phyloP scores from a whole-genome alignment of 108 stramenopile species.

The Schizochytrium sp. region DNA sequence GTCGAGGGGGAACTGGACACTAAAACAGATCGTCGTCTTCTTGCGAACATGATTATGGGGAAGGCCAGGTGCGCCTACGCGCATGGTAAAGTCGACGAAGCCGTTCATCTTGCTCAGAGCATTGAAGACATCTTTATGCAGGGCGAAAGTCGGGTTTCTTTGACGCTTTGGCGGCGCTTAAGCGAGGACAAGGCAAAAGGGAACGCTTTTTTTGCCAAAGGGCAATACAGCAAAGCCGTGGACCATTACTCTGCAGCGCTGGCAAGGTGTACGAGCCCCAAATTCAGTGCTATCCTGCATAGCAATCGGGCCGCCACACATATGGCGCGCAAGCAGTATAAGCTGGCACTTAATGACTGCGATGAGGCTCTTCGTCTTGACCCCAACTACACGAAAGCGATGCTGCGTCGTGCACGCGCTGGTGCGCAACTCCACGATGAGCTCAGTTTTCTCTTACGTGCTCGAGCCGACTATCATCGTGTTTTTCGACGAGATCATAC shows the following conservation, averaged over 20 bases:
- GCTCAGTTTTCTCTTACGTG: not conserved
- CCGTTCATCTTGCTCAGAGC: not conserved
- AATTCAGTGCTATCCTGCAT: not conserved
- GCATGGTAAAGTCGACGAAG: not conserved
- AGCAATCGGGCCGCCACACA: conserved; percentile 24
- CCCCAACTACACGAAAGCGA: conserved; percentile 12
- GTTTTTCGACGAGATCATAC: not conserved
- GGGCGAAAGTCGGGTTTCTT: no score
- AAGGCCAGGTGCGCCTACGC: not conserved
- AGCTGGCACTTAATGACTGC: conserved; percentile 23
- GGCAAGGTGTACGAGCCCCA: not conserved
- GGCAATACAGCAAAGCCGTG: not conserved
- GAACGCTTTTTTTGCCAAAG: not conserved
- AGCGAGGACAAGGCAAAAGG: not conserved
- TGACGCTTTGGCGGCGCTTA: not conserved
- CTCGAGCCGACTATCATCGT: not conserved
- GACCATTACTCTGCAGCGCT: not conserved
- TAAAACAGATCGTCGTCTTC: not conserved
- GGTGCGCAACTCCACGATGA: not conserved
- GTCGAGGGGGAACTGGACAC: not conserved
- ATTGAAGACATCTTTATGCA: not conserved
- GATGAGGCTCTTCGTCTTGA: not conserved
- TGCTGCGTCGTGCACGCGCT: conserved; percentile 25
- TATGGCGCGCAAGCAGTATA: not conserved
- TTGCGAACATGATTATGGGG: not conserved